Base-by-base conservation (phyloP, 2,329 filamentous ascomycete species). In the Lachnellula cervina region DNA sequence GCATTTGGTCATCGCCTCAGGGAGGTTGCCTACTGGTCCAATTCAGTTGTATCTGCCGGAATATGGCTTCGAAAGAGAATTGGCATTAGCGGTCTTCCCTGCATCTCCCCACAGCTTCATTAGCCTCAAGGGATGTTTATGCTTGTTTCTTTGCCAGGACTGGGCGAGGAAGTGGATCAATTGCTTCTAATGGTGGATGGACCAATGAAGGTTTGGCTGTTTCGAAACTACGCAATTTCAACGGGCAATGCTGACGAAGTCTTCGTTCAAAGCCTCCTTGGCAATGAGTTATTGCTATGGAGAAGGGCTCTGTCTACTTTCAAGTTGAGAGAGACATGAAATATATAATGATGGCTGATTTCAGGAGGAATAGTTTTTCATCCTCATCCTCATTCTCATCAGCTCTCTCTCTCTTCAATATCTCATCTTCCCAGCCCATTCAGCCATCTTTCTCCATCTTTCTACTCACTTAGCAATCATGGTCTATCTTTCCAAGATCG, bases 401-500 rank as follows among this genome's bases (percentile, higher is more conserved):
- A 51, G 8, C 23, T 35, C 28, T 49, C 34, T 49, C 46, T n/a
- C 44, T 47, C n/a, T 53, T 23, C 46, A 21, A 7, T 38, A 44
- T 50, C 49, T 51, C 45, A 43, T 49, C 17, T 49, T n/a, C 52
- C 23, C 19, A 38, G 25, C 25, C 25, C 8, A 25, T 25, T 25
- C 25, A 25, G 25, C 25, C 25, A 25, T 25, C 6, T 25, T 25
- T 25, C 25, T 25, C 25, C 25, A 46, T 54, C 53, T 35, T 42
- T 34, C n/a, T n/a, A 51, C 37, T 44, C n/a, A 28, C 32, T 49
- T 35, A 19, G 47, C 51, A 60, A 59, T 16, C 43, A 64, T 64
- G 62, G 60, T 64, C 46, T 58, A 57, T 51, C 43, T 64, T 32
- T 55, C 60, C 45, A 64, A 64, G 47, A n/a, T 64, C 51, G 59